A percentile compares a stretch with the other conserved stretches of the same genome.
Conservation (phyloP, 129 eudicot species). For the Ambrosia trifida region DNA sequence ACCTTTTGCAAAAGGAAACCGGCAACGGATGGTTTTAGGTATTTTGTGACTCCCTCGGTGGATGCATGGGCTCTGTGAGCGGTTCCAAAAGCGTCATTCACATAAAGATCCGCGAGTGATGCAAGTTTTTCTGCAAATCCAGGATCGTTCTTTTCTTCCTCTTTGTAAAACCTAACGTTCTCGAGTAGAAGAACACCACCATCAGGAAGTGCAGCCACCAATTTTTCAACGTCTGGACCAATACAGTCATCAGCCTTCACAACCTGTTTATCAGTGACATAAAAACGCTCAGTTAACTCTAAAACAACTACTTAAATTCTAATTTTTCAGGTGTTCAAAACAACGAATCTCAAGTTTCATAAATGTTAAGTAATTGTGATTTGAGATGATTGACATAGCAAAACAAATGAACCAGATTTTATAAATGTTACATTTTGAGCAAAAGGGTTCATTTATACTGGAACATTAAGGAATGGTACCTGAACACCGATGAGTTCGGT, state of each 20-base stretch:
- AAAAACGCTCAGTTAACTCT: neutral
- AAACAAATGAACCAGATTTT: neutral
- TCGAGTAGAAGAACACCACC: slow-evolving; percentile 72
- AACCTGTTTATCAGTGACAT: slow-evolving; percentile 40
- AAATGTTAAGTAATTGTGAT: slow-evolving; percentile 1
- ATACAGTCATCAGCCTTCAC: slow-evolving; percentile 72
- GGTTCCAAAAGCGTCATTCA: slow-evolving; percentile 70
- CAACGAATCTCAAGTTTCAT: too few species aligned
- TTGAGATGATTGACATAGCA: neutral
- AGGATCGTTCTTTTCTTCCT: slow-evolving; percentile 75
- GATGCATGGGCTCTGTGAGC: slow-evolving; percentile 81
- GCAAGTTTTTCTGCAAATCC: slow-evolving; percentile 62
- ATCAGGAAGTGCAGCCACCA: slow-evolving; percentile 68
- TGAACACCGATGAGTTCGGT: slow-evolving; percentile 61
- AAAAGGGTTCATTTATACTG: neutral
- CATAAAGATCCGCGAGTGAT: slow-evolving; percentile 58
- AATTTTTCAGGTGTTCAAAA: neutral
- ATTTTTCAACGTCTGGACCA: slow-evolving; percentile 65
- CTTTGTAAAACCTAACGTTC: slow-evolving; percentile 66
- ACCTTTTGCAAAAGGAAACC: slow-evolving; percentile 76
- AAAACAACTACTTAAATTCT: neutral
- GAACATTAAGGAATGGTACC: slow-evolving; percentile 36
- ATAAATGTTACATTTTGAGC: neutral
- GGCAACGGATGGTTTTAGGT: slow-evolving; percentile 63
- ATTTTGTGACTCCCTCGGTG: slow-evolving; percentile 72